Conservation (phyloP, 805 yeast genomes). For the Isabelozyma rhagii region DNA sequence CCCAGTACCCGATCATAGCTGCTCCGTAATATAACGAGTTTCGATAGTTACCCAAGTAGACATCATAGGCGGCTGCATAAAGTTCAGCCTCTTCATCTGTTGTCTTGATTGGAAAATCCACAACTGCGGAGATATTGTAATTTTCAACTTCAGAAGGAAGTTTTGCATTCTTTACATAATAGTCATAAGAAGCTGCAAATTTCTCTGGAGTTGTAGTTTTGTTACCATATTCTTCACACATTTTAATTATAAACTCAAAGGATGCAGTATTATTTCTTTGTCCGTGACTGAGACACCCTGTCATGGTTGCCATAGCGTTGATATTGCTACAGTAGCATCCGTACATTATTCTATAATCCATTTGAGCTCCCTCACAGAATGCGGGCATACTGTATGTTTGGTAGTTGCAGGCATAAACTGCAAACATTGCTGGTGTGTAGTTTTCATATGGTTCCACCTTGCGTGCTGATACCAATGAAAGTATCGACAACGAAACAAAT, state of each 20-base stretch:
- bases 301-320: constrained; percentile 32
- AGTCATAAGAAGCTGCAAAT: not conserved
- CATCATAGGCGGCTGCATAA: constrained; percentile 10
- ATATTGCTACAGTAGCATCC: constrained; percentile 25
- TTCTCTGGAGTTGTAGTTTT: not conserved
- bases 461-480: not conserved
- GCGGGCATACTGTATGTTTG: constrained; percentile 5
- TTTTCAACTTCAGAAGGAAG: constrained; percentile 13
- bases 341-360: constrained; percentile 10
- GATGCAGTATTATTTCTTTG: not conserved
- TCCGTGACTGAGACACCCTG: not conserved
- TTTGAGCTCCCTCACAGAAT: constrained; percentile 3
- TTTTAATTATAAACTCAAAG: not conserved
- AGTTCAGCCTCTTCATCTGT: constrained; percentile 8
- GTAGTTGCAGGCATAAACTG: constrained; percentile 4
- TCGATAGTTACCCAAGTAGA: constrained; percentile 20
- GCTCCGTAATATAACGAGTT: constrained; percentile 23
- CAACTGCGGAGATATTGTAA: constrained; percentile 17
- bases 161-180: constrained; percentile 13
- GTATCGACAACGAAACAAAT: not conserved
- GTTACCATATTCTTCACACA: not conserved
- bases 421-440: not conserved
- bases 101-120: constrained; percentile 24
- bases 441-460: constrained; percentile 1
- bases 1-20: constrained; percentile 1